Percentiles rank a stretch among this genome's conserved stretches.
phyloP scores from a whole-genome alignment of 2,329 filamentous ascomycete species.

The Botryotinia convoluta region DNA sequence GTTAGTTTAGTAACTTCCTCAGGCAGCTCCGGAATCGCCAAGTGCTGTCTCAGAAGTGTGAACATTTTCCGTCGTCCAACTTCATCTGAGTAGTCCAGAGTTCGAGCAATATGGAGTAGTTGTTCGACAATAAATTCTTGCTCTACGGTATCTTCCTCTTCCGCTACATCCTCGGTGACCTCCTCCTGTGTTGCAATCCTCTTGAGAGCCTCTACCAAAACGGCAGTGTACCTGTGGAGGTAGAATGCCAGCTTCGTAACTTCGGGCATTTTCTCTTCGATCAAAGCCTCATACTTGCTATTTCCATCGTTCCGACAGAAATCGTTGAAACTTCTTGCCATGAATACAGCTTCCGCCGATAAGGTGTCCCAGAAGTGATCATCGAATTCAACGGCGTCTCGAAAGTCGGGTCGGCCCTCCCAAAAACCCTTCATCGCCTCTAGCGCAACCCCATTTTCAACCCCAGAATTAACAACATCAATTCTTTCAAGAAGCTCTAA shows the following conservation, averaged over 20 bases:
- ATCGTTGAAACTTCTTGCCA: slow-evolving; percentile 90
- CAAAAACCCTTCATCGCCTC: slow-evolving; percentile 97
- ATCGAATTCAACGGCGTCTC: slow-evolving; percentile 68
- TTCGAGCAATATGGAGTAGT: slow-evolving; percentile 85
- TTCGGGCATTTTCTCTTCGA: slow-evolving; percentile 93
- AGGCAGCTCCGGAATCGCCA: slow-evolving; percentile 83
- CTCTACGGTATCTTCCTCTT: slow-evolving; percentile 79
- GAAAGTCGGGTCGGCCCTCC: slow-evolving; percentile 84
- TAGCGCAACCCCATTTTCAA: slow-evolving; percentile 84
- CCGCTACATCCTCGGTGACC: slow-evolving; percentile 55
- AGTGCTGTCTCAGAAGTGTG: slow-evolving; percentile 76
- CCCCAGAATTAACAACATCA: slow-evolving; percentile 85
- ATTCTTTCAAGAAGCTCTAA: slow-evolving; percentile 91
- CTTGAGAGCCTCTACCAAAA: slow-evolving; percentile 62
- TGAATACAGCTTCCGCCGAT: slow-evolving; percentile 82
- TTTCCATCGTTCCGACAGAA: slow-evolving; percentile 77
- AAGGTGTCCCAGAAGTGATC: slow-evolving; percentile 78
- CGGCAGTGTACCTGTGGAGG: slow-evolving; percentile 75
- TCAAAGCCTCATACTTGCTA: slow-evolving; percentile 68
- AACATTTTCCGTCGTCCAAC: slow-evolving; percentile 96
- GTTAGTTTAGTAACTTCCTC: slow-evolving; percentile 90
- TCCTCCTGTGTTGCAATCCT: slow-evolving; percentile 52
- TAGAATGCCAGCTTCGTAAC: slow-evolving; percentile 88
- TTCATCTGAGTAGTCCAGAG: slow-evolving; percentile 96
- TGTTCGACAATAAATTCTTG: slow-evolving; percentile 96